phyloP scores from a whole-genome alignment of 2,329 filamentous ascomycete species.

The Amauroascus verrucosus region DNA sequence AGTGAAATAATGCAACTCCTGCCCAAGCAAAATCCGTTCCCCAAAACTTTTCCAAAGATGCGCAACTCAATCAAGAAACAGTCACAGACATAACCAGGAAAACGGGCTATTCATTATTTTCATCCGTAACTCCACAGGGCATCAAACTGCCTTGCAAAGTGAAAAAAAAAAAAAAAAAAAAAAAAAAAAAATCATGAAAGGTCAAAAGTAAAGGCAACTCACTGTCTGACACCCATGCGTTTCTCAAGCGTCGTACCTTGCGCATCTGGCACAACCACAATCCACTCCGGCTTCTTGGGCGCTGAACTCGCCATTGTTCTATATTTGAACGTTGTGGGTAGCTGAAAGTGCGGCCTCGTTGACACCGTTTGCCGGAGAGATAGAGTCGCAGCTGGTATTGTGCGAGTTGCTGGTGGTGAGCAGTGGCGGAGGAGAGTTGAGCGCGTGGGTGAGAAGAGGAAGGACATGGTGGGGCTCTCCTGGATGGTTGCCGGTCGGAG shows the following conservation, averaged over 20 bases:
- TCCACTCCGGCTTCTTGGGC: slow-evolving; percentile 49
- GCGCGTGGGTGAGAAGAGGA: background rate
- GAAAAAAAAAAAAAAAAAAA: background rate
- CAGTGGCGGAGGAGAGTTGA: background rate
- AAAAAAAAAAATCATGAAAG: background rate
- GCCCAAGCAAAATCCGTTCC: no score
- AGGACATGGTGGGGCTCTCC: background rate
- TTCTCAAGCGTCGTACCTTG: slow-evolving; percentile 47
- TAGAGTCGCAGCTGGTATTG: background rate
- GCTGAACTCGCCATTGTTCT: slow-evolving; percentile 11
- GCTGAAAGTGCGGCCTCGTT: background rate
- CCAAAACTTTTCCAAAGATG: no score
- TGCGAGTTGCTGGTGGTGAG: background rate
- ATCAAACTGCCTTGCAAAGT: background rate
- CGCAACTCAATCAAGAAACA: no score
- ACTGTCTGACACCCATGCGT: slow-evolving; percentile 44
- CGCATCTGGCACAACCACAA: slow-evolving; percentile 60
- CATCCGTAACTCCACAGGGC: background rate
- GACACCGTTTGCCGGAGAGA: background rate
- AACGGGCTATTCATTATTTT: no score
- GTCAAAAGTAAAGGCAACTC: no score
- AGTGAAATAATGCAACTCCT: no score
- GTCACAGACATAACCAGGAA: no score
- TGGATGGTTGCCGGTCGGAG: background rate
- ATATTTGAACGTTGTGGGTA: background rate